Conservation (phyloP, 306 rosid genomes). For the Castanospermum australe region DNA sequence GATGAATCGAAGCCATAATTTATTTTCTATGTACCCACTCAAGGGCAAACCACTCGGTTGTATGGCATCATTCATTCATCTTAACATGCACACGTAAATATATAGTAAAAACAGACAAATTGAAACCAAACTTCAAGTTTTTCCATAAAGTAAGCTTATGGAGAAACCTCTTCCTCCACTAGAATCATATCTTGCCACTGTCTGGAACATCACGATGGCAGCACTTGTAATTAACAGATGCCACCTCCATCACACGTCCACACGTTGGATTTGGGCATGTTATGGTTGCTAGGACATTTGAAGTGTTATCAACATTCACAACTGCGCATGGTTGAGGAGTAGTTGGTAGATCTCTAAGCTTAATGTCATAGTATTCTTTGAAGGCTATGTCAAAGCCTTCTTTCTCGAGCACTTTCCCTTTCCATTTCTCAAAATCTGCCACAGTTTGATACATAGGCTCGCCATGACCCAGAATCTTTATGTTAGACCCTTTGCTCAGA, state of each 20-base stretch:
- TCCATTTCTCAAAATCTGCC: conserved; percentile 34
- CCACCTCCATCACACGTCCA: conserved; percentile 38
- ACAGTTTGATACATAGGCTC: conserved; percentile 34
- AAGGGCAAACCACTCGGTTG: conserved; percentile 1
- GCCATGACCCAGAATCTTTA: conserved; percentile 31
- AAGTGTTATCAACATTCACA: conserved; percentile 7
- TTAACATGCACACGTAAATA: neutral
- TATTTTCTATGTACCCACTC: conserved; percentile 3
- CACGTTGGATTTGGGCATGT: conserved; percentile 43
- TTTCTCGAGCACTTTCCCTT: conserved; percentile 24
- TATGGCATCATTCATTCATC: conserved; percentile 24
- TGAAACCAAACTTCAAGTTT: neutral
- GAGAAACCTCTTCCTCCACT: neutral
- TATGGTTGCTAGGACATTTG: conserved; percentile 28
- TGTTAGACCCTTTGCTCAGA: conserved; percentile 30
- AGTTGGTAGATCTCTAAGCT: conserved; percentile 19
- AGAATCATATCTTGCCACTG: conserved; percentile 1
- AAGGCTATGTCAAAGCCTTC: conserved; percentile 36
- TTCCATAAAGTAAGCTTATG: neutral
- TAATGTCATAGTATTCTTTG: conserved; percentile 19
- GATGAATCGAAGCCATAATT: too few species aligned
- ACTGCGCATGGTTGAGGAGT: conserved; percentile 16
- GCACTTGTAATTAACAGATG: conserved; percentile 36
- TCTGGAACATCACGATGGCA: conserved; percentile 29
- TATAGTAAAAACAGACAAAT: neutral